phyloP scores from a whole-genome alignment of 768 basidiomycete species.

The Tephrocybe rancida region DNA sequence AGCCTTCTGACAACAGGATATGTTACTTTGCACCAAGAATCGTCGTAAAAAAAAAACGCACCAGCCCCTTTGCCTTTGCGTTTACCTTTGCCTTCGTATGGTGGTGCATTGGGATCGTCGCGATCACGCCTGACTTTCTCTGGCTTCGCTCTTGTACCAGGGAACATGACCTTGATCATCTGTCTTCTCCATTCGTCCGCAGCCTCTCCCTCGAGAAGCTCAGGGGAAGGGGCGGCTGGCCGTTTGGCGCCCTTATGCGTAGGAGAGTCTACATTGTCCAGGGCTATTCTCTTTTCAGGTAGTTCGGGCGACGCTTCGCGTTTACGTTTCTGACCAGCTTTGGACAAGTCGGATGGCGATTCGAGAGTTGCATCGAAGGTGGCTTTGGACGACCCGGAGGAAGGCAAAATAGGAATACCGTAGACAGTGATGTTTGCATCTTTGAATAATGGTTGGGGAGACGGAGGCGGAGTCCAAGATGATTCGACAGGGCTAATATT shows the following conservation, averaged over 20 bases:
- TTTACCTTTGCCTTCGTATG: not conserved
- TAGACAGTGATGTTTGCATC: slow-evolving; percentile 71
- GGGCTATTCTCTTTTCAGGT: slow-evolving; percentile 35
- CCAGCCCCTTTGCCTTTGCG: not conserved
- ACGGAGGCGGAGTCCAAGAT: slow-evolving; percentile 25
- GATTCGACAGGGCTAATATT: slow-evolving; percentile 48
- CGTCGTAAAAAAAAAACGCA: not conserved
- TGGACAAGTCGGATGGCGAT: not conserved
- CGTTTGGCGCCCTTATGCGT: slow-evolving; percentile 21
- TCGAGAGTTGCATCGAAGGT: not conserved
- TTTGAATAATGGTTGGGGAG: slow-evolving; percentile 49
- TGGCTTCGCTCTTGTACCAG: slow-evolving; percentile 33
- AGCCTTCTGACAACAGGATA: not conserved
- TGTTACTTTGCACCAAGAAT: not conserved
- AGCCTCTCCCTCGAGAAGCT: slow-evolving; percentile 39
- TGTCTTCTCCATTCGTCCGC: slow-evolving; percentile 60
- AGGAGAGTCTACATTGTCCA: slow-evolving; percentile 18
- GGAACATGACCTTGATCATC: slow-evolving; percentile 66
- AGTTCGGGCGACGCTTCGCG: slow-evolving; percentile 38
- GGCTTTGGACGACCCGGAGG: too few species aligned
- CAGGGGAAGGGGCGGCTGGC: slow-evolving; percentile 28
- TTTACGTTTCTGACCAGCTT: slow-evolving; percentile 43
- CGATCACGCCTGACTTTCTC: slow-evolving; percentile 3
- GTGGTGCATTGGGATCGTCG: not conserved
- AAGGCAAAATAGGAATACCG: slow-evolving; percentile 48